Conservation (phyloP, 306 rosid genomes). For the Cyclanthera cordifolia region DNA sequence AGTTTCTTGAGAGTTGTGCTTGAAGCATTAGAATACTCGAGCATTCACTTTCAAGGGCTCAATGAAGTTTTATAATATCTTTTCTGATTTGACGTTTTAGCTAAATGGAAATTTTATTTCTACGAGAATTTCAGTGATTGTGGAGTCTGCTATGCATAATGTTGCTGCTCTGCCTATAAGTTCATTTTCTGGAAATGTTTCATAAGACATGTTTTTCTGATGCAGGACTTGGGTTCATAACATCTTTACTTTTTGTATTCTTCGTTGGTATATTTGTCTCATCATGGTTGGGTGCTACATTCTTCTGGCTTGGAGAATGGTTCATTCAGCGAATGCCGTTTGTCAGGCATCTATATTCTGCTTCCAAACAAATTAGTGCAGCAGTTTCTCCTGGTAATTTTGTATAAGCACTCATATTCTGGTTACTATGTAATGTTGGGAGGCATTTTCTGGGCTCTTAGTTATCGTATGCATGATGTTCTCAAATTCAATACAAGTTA, state of each 20-base stretch:
- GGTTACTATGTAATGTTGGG: background rate
- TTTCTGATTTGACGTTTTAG: background rate
- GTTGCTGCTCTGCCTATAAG: background rate
- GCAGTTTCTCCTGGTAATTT: slow-evolving; percentile 78
- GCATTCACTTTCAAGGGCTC: no score
- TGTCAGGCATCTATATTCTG: slow-evolving; percentile 76
- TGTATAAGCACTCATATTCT: background rate
- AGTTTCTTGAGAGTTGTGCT: no score
- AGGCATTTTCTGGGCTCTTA: background rate
- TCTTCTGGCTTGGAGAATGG: slow-evolving; percentile 85
- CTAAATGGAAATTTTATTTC: background rate
- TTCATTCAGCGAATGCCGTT: slow-evolving; percentile 84
- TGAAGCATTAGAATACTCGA: no score
- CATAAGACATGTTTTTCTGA: slow-evolving; percentile 24
- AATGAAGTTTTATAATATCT: no score
- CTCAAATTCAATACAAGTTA: background rate
- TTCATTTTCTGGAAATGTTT: slow-evolving; percentile 8
- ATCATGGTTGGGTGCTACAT: slow-evolving; percentile 82
- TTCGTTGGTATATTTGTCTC: slow-evolving; percentile 79
- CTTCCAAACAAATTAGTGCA: slow-evolving; percentile 85
- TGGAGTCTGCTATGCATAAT: background rate
- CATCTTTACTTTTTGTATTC: slow-evolving; percentile 71
- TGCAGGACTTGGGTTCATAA: slow-evolving; percentile 88
- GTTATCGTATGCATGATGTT: background rate
- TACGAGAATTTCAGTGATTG: background rate